These are phyloP conservation scores for Porphyrellus cyaneotinctus DNA, from an alignment of 768 basidiomycete species.

Conservation along the genomic window DNA sequence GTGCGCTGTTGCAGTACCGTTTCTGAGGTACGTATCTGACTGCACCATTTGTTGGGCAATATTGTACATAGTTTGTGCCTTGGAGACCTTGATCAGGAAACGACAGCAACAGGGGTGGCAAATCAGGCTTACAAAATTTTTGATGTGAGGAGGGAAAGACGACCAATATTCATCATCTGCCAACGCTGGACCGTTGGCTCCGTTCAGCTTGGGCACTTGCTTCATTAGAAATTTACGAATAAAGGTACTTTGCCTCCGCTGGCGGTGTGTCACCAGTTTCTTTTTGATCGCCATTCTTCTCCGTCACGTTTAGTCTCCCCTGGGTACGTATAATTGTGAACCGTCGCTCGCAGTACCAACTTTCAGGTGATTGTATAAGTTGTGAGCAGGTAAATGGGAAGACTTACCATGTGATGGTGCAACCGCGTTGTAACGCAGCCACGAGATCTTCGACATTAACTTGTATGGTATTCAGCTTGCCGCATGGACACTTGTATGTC, in stretches of 20 bases:
- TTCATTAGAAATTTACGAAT: no score
- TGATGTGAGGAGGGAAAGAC: conserved; percentile 61
- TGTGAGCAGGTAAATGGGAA: not conserved
- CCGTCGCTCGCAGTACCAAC: not conserved
- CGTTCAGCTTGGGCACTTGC: conserved; percentile 26
- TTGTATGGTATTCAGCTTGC: not conserved
- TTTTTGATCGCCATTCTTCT: no score
- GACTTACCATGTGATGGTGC: not conserved
- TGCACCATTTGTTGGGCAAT: conserved; percentile 65
- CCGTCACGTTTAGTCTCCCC: no score
- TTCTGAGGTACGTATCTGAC: conserved; percentile 37
- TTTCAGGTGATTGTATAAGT: not conserved
- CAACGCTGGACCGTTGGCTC: conserved; percentile 16
- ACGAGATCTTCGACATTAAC: not conserved
- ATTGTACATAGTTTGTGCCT: conserved; percentile 63
- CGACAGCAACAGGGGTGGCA: conserved; percentile 19
- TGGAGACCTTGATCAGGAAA: conserved; percentile 33
- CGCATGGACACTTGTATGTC: not conserved
- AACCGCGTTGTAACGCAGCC: not conserved
- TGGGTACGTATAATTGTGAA: no score
- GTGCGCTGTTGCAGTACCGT: conserved; percentile 31
- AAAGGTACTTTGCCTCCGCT: no score
- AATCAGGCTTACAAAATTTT: conserved; percentile 58
- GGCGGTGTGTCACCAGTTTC: no score
- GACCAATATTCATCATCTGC: conserved; percentile 69